phyloP scores from a whole-genome alignment of 371 early-diverging fungal genomes.

The Zopfochytrium polystomum region DNA sequence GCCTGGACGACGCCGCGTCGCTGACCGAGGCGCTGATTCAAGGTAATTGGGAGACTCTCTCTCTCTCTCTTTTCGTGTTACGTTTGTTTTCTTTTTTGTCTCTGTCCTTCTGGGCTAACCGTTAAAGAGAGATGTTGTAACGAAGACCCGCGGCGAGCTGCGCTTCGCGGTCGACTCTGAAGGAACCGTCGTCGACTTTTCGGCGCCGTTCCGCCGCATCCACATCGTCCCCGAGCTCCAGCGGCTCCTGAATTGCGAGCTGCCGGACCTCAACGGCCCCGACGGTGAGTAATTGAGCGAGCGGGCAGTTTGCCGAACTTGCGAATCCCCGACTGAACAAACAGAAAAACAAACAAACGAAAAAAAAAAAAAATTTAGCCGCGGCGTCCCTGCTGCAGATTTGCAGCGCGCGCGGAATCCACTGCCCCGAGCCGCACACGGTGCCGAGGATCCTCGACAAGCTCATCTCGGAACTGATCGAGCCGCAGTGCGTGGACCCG shows the following conservation, averaged over 20 bases:
- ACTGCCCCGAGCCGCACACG: constrained; percentile 68
- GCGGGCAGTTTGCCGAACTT: constrained; percentile 27
- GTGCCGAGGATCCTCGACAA: constrained; percentile 82
- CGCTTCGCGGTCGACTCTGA: constrained; percentile 14
- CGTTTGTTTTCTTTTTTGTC: neutral
- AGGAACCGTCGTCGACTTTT: constrained; percentile 61
- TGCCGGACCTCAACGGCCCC: constrained; percentile 61
- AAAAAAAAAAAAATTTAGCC: no score
- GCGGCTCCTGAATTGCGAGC: constrained; percentile 43
- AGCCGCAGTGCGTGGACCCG: constrained; percentile 87
- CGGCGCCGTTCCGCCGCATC: constrained; percentile 73
- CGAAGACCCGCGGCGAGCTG: neutral
- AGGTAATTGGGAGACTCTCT: no score
- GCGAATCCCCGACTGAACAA: no score
- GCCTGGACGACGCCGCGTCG: constrained; percentile 73
- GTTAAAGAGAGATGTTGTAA: neutral
- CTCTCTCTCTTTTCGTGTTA: neutral
- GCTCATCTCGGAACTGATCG: constrained; percentile 85
- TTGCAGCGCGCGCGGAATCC: constrained; percentile 56
- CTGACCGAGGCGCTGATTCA: constrained; percentile 83
- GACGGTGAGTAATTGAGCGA: no score
- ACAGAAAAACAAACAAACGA: no score
- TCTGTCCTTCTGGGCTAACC: neutral
- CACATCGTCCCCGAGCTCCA: constrained; percentile 73
- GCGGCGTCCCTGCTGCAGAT: constrained; percentile 43